Evolutionary conservation across 2,329 filamentous ascomycete species (phyloP).

Genomic region (Calonectria ilicicola): DNA sequence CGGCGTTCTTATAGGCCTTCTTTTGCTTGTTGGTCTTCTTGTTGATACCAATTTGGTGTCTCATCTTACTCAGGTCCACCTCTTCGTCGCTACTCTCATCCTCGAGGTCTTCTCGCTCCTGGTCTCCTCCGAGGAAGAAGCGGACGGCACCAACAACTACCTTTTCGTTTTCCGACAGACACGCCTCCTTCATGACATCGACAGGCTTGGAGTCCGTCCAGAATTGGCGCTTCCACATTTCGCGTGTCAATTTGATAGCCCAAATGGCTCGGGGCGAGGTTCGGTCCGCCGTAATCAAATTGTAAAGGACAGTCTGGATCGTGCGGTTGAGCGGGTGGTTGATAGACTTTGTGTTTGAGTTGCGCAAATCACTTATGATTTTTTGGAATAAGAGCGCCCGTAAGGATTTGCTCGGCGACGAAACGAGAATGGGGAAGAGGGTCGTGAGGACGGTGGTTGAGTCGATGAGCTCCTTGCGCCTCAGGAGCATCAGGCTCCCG

Average conservation of each 20-base stretch:
- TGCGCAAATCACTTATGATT: conserved; percentile 90
- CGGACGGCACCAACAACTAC: conserved; percentile 87
- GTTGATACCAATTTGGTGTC: conserved; percentile 90
- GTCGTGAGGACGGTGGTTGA: conserved; percentile 86
- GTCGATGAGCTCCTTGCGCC: conserved; percentile 93
- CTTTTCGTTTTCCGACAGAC: conserved; percentile 91
- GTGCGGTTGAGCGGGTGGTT: conserved; percentile 95
- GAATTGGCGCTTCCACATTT: conserved; percentile 95
- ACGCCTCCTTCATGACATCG: conserved; percentile 97
- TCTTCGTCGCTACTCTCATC: conserved; percentile 89
- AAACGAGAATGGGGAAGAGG: conserved; percentile 92
- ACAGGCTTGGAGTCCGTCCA: conserved; percentile 96
- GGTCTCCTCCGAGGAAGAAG: conserved; percentile 96
- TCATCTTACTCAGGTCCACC: conserved; percentile 82
- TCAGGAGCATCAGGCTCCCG: conserved; percentile 85
- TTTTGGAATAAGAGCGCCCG: conserved; percentile 87
- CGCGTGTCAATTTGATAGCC: conserved; percentile 94
- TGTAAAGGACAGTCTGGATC: conserved; percentile 93
- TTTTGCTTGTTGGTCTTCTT: conserved; percentile 95
- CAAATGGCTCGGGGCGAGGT: conserved; percentile 89
- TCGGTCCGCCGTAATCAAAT: conserved; percentile 87
- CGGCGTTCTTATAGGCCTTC: conserved; percentile 82
- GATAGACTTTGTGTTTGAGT: conserved; percentile 85
- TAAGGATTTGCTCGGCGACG: conserved; percentile 92
- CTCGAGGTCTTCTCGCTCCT: conserved; percentile 92